Evolutionary conservation across 2,329 filamentous ascomycete genomes (phyloP).

Genomic region (Ceratocystis ficicola): DNA sequence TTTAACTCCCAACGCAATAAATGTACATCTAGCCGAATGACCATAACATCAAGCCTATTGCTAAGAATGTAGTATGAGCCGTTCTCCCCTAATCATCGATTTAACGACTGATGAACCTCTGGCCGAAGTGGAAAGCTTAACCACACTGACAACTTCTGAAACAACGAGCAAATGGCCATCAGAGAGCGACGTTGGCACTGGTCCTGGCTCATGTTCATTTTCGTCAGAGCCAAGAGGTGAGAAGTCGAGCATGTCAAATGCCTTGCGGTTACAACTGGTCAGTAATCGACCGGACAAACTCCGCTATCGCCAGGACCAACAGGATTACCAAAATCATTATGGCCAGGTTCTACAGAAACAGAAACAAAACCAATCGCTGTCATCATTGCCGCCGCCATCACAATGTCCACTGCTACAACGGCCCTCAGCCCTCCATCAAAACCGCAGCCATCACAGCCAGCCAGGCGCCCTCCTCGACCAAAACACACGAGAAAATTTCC

Average conservation of each 20-base stretch:
- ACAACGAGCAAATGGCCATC: background rate
- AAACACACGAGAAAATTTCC: background rate
- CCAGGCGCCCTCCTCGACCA: background rate
- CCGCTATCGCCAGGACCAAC: background rate
- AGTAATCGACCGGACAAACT: background rate
- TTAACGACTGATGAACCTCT: conserved; percentile 4
- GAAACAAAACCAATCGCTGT: background rate
- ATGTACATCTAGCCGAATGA: background rate
- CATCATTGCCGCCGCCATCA: background rate
- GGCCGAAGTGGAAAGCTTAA: conserved; percentile 2
- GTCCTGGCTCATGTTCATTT: background rate
- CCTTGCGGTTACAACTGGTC: background rate
- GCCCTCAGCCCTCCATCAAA: background rate
- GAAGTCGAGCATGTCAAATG: background rate
- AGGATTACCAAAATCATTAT: background rate
- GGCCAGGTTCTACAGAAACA: background rate
- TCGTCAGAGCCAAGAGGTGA: background rate
- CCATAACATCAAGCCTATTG: background rate
- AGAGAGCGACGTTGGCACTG: background rate
- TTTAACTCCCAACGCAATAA: background rate
- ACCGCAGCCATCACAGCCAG: background rate
- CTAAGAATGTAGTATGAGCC: conserved; percentile 5
- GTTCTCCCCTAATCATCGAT: conserved; percentile 4
- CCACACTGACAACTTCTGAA: background rate
- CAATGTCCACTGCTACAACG: background rate